These are phyloP conservation scores for Phytophthora cactorum DNA, from an alignment of 352 stramenopile species.

Conservation along the genomic window DNA sequence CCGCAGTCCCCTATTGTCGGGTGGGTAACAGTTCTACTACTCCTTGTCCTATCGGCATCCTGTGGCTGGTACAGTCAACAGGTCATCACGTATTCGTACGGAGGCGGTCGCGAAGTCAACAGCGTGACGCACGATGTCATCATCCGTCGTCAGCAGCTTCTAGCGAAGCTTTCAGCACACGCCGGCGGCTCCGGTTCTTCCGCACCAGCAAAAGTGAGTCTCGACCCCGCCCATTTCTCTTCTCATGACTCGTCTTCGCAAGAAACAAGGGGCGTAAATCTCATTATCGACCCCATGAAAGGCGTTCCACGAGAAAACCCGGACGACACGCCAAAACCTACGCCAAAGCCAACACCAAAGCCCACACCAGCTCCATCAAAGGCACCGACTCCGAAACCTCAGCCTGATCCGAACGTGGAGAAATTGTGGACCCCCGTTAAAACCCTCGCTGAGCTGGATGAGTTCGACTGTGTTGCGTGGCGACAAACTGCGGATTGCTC, in stretches of 20 bases:
- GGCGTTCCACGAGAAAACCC: slow-evolving; percentile 8
- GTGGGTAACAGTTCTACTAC: slow-evolving; percentile 29
- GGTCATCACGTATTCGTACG: slow-evolving; percentile 17
- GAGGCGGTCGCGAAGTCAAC: slow-evolving; percentile 13
- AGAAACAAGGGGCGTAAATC: not conserved
- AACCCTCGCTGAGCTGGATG: slow-evolving; percentile 36
- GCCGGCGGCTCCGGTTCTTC: slow-evolving; percentile 17
- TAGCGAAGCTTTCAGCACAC: slow-evolving; percentile 26
- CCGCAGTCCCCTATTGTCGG: slow-evolving; percentile 19
- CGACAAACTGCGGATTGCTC: slow-evolving; percentile 50
- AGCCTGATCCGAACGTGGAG: slow-evolving; percentile 8
- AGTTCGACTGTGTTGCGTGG: slow-evolving; percentile 62
- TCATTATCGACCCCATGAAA: slow-evolving; percentile 32
- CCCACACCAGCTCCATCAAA: slow-evolving; percentile 11
- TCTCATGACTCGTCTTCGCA: slow-evolving; percentile 4
- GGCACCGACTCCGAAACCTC: slow-evolving; percentile 14
- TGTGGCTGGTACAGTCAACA: slow-evolving; percentile 39
- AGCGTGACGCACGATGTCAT: slow-evolving; percentile 30
- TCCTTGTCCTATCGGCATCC: slow-evolving; percentile 24
- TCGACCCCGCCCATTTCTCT: slow-evolving; percentile 1
- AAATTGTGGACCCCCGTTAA: slow-evolving; percentile 30
- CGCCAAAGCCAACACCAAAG: not conserved
- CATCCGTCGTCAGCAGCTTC: slow-evolving; percentile 29
- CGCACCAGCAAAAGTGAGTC: slow-evolving; percentile 12
- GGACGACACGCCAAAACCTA: slow-evolving; percentile 9